These are phyloP conservation scores for Colletotrichum graminicola DNA, from an alignment of 2,329 filamentous ascomycete genomes.

Conservation along the genomic window DNA sequence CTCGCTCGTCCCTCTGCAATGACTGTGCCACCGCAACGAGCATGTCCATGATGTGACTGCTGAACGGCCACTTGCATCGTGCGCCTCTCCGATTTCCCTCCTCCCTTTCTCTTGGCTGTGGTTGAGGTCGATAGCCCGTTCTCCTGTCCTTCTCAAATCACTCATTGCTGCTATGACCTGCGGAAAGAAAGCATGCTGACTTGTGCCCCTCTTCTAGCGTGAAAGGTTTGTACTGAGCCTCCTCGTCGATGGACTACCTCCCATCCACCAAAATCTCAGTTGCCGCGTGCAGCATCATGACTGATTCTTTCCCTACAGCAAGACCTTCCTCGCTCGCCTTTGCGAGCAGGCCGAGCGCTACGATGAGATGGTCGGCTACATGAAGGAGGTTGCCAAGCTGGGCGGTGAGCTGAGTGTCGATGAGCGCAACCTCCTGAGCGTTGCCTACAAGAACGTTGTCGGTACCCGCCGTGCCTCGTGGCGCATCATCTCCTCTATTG, in stretches of 20 bases:
- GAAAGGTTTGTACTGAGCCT: slow-evolving; percentile 69
- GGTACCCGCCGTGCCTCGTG: slow-evolving; percentile 98
- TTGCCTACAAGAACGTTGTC: slow-evolving; percentile 99
- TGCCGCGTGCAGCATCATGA: slow-evolving; percentile 29
- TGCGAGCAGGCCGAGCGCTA: slow-evolving; percentile 99
- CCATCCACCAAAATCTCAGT: slow-evolving; percentile 31
- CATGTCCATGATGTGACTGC: slow-evolving; percentile 17
- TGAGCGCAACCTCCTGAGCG: slow-evolving; percentile 98
- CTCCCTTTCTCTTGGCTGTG: background rate
- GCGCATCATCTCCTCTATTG: slow-evolving; percentile 99
- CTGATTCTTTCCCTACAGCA: slow-evolving; percentile 68
- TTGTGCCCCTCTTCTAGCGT: slow-evolving; percentile 64
- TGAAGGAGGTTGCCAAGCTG: slow-evolving; percentile 99
- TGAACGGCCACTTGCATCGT: slow-evolving; percentile 3
- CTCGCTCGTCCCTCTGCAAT: slow-evolving; percentile 31
- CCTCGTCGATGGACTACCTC: slow-evolving; percentile 24
- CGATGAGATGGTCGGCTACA: slow-evolving; percentile 99
- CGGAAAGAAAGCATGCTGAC: slow-evolving; percentile 50
- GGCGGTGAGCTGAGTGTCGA: slow-evolving; percentile 88
- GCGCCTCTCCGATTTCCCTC: background rate
- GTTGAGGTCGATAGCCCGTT: background rate
- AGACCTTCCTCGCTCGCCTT: slow-evolving; percentile 99
- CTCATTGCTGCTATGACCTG: slow-evolving; percentile 15
- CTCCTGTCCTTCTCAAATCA: slow-evolving; percentile 26
- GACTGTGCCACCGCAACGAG: slow-evolving; percentile 22